phyloP scores from a whole-genome alignment of 2,329 filamentous ascomycete genomes.

The Nothomitra cinnamomea region DNA sequence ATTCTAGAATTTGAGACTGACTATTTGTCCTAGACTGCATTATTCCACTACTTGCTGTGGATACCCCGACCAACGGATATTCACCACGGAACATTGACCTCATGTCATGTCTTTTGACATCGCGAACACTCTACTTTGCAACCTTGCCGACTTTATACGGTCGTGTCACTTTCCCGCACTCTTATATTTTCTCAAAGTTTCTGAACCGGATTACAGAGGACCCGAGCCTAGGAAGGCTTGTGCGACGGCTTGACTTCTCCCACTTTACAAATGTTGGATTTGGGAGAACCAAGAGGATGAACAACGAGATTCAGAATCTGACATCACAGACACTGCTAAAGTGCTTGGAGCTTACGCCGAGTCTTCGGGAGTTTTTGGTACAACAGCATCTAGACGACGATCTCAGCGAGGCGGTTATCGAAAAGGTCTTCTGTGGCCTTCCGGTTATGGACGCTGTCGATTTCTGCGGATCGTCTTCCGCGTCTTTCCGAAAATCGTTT shows the following conservation, averaged over 20 bases:
- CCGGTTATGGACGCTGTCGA: conserved; percentile 50
- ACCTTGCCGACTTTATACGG: conserved; percentile 61
- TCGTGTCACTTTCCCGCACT: conserved; percentile 69
- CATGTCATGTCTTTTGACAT: conserved; percentile 59
- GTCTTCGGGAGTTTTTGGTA: conserved; percentile 59
- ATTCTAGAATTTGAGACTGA: conserved; percentile 4
- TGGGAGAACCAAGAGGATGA: conserved; percentile 58
- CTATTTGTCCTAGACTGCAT: conserved; percentile 40
- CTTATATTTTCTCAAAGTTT: conserved; percentile 68
- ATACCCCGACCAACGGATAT: conserved; percentile 58
- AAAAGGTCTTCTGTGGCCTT: conserved; percentile 52
- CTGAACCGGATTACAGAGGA: conserved; percentile 50
- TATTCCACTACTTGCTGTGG: conserved; percentile 55
- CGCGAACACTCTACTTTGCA: conserved; percentile 53
- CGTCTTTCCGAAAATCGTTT: conserved; percentile 48
- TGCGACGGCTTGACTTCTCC: conserved; percentile 66
- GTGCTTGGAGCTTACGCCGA: conserved; percentile 54
- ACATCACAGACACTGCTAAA: conserved; percentile 55
- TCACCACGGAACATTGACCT: conserved; percentile 63
- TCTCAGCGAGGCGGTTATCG: conserved; percentile 47
- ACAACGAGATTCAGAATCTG: conserved; percentile 56
- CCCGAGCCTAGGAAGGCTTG: conserved; percentile 53
- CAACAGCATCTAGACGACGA: conserved; percentile 73
- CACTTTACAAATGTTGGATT: conserved; percentile 70
- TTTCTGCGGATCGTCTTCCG: conserved; percentile 59